phyloP scores from a whole-genome alignment of 164 flowering plant species.

The Liriodendron chinense region DNA sequence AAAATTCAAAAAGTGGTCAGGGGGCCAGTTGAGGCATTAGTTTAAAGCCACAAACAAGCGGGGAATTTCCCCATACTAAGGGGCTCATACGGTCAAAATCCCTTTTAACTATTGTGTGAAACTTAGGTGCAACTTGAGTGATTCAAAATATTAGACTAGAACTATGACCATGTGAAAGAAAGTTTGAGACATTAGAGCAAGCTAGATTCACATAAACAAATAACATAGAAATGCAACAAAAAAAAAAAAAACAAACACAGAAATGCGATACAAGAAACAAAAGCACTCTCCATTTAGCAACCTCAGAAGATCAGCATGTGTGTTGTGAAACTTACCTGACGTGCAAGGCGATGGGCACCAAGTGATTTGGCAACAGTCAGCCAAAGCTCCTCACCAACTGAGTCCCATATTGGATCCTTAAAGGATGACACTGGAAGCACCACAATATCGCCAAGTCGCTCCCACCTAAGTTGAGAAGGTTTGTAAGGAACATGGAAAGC shows the following conservation, averaged over 20 bases:
- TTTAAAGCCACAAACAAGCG: too few relatives aligned
- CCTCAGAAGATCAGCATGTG: neutral
- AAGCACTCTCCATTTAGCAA: neutral
- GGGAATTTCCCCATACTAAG: too few relatives aligned
- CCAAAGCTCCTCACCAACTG: slow-evolving; percentile 74
- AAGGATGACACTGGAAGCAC: slow-evolving; percentile 84
- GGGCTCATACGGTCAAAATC: too few relatives aligned
- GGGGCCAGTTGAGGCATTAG: too few relatives aligned
- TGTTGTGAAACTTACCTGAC: slow-evolving; percentile 54
- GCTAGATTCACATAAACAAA: neutral
- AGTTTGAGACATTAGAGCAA: neutral
- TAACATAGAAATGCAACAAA: neutral
- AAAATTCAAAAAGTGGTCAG: too few relatives aligned
- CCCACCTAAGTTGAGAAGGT: slow-evolving; percentile 60
- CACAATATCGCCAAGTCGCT: slow-evolving; percentile 77
- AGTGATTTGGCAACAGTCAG: slow-evolving; percentile 65
- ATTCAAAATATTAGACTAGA: too few relatives aligned
- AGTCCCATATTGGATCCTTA: slow-evolving; percentile 70
- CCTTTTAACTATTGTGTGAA: too few relatives aligned
- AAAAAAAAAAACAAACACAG: neutral
- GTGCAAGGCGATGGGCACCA: slow-evolving; percentile 75
- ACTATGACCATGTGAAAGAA: neutral
- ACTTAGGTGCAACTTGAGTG: too few relatives aligned
- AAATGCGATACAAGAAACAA: slow-evolving; percentile 2
- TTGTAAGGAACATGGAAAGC: slow-evolving; percentile 7